Evolutionary conservation across 2,329 filamentous ascomycete genomes (phyloP).

Genomic region (Fusarium foetens): DNA sequence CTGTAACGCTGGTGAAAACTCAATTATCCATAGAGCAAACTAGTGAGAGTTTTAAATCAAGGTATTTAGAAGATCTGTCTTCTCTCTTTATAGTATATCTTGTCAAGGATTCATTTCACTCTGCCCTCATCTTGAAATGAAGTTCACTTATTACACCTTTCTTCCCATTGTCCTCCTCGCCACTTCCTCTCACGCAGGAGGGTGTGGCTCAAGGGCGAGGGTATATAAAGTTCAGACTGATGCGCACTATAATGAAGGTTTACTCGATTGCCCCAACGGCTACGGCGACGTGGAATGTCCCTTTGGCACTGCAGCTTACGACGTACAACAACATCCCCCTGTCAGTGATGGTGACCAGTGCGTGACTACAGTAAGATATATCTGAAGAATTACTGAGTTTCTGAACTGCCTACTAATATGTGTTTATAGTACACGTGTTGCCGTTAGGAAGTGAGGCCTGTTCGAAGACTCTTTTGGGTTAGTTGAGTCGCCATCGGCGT

Average conservation of each 20-base stretch:
- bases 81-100: accelerated
- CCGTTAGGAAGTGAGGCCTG: too few relatives aligned
- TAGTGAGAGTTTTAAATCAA: too few relatives aligned
- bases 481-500: too few relatives aligned
- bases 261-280: neutral
- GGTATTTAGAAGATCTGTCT: accelerated
- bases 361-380: too few relatives aligned
- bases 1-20: neutral
- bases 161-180: accelerated
- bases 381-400: too few relatives aligned
- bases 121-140: accelerated
- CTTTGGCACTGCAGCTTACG: neutral
- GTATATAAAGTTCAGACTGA: accelerated
- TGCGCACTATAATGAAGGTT: neutral
- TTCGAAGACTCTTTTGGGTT: too few relatives aligned
- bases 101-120: accelerated
- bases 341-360: too few relatives aligned
- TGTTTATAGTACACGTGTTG: neutral
- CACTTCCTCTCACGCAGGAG: neutral
- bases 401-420: neutral
- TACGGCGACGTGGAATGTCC: neutral
- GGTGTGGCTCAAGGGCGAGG: neutral
- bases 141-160: neutral
- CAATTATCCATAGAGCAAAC: neutral
- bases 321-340: neutral